Evolutionary conservation across 257 asterid species (phyloP), one percentile per base, ranked within the genome.

Genomic region (Perilla frutescens): DNA sequence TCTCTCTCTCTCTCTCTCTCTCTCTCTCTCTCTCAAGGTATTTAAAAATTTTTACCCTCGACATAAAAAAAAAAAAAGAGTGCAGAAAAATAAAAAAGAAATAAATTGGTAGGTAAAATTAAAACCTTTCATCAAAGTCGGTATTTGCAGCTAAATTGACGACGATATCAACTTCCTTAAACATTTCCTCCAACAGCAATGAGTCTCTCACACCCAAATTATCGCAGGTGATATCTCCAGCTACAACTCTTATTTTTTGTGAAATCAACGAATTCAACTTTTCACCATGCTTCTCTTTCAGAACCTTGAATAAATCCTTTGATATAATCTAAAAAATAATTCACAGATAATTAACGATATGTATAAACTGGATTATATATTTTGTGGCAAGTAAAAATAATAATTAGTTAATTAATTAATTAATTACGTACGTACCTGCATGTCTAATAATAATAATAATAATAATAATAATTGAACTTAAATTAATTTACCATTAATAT

Each of bases 71-170:
- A 34, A 1, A 0, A 12, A 48, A 48, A 48, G 15, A 8, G 13
- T 48, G 1, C 20, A 12, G 3, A 34, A 34, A 34, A 34, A 2
- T 34, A 2, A 20, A 20, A 1, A 20, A 20, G 26, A 20, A 20
- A 34, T 6, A 62, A 14, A 7, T 43, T 10, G 1, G 3, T 2
- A 59, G 26, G 1, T 8, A 7, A 41, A 5, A 37, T 13, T 39
- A 40, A 11, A 9, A 29, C 98, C 97, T 91, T 79, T 94, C 97
- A 71, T 94, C 96, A 67, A 94, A 94, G 57, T 90, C 86, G 62
- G 98, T 94, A 1, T 90, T 91, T 70, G 98, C 98, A 68, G 98
- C 98, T 70, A 91, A 75, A 74, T 94, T 94, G 53, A 91, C 82
- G 1, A 94, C 96, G 74, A 91, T 87, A 66, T 91, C 97, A 31